A percentile compares a stretch with the other conserved stretches of the same genome.
Conservation (phyloP, 129 eudicot species). For the Escallonia rubra region DNA sequence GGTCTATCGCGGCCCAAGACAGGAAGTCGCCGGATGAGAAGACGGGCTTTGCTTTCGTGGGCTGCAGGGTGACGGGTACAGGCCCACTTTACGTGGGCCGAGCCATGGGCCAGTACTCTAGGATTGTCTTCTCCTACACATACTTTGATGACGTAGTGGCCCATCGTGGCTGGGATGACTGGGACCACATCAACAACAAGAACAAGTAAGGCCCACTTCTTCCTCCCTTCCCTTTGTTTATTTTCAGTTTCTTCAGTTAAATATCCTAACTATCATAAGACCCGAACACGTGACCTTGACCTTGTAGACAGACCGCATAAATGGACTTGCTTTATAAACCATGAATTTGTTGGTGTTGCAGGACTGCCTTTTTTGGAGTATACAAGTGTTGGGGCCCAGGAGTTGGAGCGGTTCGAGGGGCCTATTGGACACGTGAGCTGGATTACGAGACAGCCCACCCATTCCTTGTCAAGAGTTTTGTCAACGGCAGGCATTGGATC, state of each 20-base stretch:
- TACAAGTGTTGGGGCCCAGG: conserved; percentile 98
- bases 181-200: conserved; percentile 83
- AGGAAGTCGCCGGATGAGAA: conserved; percentile 62
- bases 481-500: conserved; percentile 98
- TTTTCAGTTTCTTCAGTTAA: too few relatives aligned
- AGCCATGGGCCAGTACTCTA: conserved; percentile 94
- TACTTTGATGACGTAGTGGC: conserved; percentile 85
- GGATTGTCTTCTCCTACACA: conserved; percentile 84
- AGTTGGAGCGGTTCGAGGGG: conserved; percentile 82
- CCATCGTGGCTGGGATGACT: conserved; percentile 95
- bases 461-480: conserved; percentile 82
- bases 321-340: neutral
- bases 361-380: conserved; percentile 89
- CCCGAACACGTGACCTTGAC: too few relatives aligned
- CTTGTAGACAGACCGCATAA: too few relatives aligned
- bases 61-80: conserved; percentile 80
- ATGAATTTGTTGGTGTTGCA: conserved; percentile 11
- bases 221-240: neutral
- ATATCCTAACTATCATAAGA: too few relatives aligned
- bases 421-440: conserved; percentile 82
- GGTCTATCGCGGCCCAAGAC: conserved; percentile 90
- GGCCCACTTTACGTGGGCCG: conserved; percentile 95
- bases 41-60: conserved; percentile 83
- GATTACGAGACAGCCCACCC: conserved; percentile 81
- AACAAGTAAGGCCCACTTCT: conserved; percentile 51